phyloP scores from a whole-genome alignment of 768 basidiomycete species.

The Russula brevipes region DNA sequence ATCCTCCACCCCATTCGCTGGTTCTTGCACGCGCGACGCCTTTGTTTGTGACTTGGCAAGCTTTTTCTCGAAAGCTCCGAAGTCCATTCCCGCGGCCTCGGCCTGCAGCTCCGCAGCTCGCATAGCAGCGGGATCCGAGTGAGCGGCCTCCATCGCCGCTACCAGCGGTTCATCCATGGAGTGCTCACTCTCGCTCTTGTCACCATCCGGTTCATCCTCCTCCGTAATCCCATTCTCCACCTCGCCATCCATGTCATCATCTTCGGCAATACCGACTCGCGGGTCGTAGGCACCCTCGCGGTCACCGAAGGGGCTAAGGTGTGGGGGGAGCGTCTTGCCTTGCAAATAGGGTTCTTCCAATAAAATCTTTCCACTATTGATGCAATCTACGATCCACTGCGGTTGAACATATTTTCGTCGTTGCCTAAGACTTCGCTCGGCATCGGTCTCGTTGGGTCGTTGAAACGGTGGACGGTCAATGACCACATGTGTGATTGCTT shows the following conservation, averaged over 20 bases:
- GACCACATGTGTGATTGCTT: slow-evolving; percentile 89
- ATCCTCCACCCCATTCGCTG: slow-evolving; percentile 52
- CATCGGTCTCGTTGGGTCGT: slow-evolving; percentile 44
- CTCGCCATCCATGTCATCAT: slow-evolving; percentile 32
- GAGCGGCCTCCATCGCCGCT: slow-evolving; percentile 35
- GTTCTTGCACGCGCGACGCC: slow-evolving; percentile 32
- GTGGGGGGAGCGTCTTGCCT: slow-evolving; percentile 84
- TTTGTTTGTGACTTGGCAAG: slow-evolving; percentile 55
- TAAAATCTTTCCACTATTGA: slow-evolving; percentile 81
- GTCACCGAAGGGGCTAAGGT: slow-evolving; percentile 93
- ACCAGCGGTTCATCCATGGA: slow-evolving; percentile 33
- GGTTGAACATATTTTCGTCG: slow-evolving; percentile 90
- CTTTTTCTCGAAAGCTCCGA: slow-evolving; percentile 70
- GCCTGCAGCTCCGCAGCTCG: slow-evolving; percentile 89
- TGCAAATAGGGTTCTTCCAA: slow-evolving; percentile 83
- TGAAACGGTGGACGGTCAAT: slow-evolving; percentile 77
- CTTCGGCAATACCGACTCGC: slow-evolving; percentile 36
- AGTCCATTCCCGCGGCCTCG: slow-evolving; percentile 81
- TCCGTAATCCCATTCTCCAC: slow-evolving; percentile 34
- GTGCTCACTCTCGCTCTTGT: slow-evolving; percentile 20
- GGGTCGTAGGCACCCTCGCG: slow-evolving; percentile 74
- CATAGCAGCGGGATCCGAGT: slow-evolving; percentile 60
- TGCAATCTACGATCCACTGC: slow-evolving; percentile 96
- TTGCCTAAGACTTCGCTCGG: slow-evolving; percentile 55
- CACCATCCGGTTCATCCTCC: slow-evolving; percentile 29